phyloP scores from a whole-genome alignment of 2,329 filamentous ascomycete genomes.

The Rhinocladiella mackenziei region DNA sequence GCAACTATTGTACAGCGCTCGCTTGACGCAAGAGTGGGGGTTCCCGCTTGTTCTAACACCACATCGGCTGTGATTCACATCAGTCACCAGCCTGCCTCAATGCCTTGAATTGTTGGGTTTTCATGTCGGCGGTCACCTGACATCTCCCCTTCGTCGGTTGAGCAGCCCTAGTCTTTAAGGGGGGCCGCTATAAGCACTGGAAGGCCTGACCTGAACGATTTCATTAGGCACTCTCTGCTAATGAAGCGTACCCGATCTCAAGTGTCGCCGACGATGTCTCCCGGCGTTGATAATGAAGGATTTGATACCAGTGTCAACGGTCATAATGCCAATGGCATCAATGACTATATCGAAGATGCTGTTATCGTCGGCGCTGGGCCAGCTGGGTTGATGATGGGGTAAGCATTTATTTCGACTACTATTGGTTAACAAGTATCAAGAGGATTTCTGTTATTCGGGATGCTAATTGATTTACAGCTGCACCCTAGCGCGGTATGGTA shows the following conservation, averaged over 20 bases:
- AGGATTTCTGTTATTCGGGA: too few relatives aligned
- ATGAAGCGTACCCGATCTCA: conserved; percentile 27
- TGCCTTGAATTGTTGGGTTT: neutral
- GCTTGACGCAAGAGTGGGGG: too few relatives aligned
- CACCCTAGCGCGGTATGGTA: conserved; percentile 61
- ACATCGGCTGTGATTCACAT: too few relatives aligned
- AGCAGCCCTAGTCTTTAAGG: neutral
- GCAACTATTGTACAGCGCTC: too few relatives aligned
- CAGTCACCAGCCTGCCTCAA: neutral
- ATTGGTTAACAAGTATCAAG: too few relatives aligned
- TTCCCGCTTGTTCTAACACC: too few relatives aligned
- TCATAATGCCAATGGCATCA: conserved; percentile 28
- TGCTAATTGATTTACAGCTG: too few relatives aligned
- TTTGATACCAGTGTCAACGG: conserved; percentile 23
- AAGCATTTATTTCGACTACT: too few relatives aligned
- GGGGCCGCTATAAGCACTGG: neutral
- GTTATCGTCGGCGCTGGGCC: conserved; percentile 44
- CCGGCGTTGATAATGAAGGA: conserved; percentile 32
- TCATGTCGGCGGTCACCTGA: neutral
- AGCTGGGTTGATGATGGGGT: conserved; percentile 44
- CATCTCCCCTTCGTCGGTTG: neutral
- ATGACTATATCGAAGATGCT: conserved; percentile 25
- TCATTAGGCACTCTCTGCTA: conserved; percentile 1
- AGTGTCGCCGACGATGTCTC: conserved; percentile 30
- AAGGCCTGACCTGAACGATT: conserved; percentile 6